Conservation (phyloP, 495 filamentous ascomycete species). For the Oidiodendron maius region DNA sequence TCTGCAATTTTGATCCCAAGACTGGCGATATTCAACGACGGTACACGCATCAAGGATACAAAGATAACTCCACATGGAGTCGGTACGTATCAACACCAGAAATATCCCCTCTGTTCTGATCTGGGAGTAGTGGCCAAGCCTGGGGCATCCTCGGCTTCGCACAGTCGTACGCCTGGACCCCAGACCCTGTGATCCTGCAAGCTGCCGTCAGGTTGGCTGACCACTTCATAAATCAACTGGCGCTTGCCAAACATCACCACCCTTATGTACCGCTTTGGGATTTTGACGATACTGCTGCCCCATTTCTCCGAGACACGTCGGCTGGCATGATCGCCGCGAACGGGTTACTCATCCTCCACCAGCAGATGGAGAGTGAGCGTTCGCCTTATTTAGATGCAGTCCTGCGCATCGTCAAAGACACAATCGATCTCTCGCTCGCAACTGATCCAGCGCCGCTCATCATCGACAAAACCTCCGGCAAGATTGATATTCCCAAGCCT, state of each 20-base stretch:
- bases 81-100: too few relatives aligned
- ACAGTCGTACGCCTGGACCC: slow-evolving; percentile 38
- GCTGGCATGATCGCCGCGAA: slow-evolving; percentile 36
- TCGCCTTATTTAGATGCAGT: slow-evolving; percentile 27
- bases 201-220: slow-evolving; percentile 27
- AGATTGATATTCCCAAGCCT: slow-evolving; percentile 4
- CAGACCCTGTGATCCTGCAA: slow-evolving; percentile 28
- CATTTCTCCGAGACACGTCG: slow-evolving; percentile 27
- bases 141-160: slow-evolving; percentile 43
- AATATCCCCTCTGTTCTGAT: too few relatives aligned
- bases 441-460: slow-evolving; percentile 6
- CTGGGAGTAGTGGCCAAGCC: slow-evolving; percentile 40
- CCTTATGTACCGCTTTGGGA: slow-evolving; percentile 27
- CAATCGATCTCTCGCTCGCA: slow-evolving; percentile 26
- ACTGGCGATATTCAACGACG: slow-evolving; percentile 26
- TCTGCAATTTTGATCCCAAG: slow-evolving; percentile 31
- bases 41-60: slow-evolving; percentile 36
- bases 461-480: neutral
- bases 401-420: slow-evolving; percentile 30
- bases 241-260: neutral
- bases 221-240: slow-evolving; percentile 31
- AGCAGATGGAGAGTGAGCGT: slow-evolving; percentile 20
- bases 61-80: slow-evolving; percentile 33
- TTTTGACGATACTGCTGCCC: slow-evolving; percentile 32
- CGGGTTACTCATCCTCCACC: slow-evolving; percentile 32